A percentile compares a stretch with the other conserved stretches of the same genome.
These are phyloP conservation scores for Musa schizocarpa DNA, from an alignment of 176 grass and related monocot genomes.

Conservation along the genomic window DNA sequence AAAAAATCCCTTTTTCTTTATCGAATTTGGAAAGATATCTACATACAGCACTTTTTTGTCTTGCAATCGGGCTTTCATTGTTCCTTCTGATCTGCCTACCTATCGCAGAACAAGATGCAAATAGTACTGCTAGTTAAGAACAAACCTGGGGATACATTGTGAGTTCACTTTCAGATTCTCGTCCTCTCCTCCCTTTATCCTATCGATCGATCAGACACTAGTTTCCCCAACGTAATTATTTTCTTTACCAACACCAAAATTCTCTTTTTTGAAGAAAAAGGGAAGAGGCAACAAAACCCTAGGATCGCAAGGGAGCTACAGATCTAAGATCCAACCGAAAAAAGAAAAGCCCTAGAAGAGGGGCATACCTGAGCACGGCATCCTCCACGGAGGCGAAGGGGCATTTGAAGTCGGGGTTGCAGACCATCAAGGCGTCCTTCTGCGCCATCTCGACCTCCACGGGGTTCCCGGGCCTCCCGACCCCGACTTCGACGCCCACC, in stretches of 20 bases:
- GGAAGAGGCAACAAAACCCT: background rate
- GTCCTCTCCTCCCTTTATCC: background rate
- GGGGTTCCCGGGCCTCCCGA: conserved; percentile 38
- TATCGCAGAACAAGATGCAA: background rate
- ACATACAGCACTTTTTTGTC: background rate
- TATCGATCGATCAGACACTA: background rate
- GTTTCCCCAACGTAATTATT: background rate
- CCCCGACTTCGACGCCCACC: background rate
- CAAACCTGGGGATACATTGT: background rate
- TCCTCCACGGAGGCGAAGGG: conserved; percentile 87
- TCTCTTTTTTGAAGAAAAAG: background rate
- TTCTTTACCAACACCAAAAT: too few species aligned
- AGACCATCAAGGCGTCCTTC: conserved; percentile 83
- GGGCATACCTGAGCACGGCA: conserved; percentile 63
- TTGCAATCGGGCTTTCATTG: background rate
- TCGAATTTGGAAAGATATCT: background rate
- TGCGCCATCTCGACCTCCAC: conserved; percentile 85
- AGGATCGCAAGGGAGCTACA: background rate
- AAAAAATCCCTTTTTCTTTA: background rate
- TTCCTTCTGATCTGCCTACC: background rate
- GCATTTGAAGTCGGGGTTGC: conserved; percentile 77
- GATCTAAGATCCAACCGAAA: background rate
- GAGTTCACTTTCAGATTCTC: background rate
- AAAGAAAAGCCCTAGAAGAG: background rate
- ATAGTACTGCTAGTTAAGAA: background rate